Conservation (phyloP, 805 yeast genomes). For the Saturnispora quitensis region DNA sequence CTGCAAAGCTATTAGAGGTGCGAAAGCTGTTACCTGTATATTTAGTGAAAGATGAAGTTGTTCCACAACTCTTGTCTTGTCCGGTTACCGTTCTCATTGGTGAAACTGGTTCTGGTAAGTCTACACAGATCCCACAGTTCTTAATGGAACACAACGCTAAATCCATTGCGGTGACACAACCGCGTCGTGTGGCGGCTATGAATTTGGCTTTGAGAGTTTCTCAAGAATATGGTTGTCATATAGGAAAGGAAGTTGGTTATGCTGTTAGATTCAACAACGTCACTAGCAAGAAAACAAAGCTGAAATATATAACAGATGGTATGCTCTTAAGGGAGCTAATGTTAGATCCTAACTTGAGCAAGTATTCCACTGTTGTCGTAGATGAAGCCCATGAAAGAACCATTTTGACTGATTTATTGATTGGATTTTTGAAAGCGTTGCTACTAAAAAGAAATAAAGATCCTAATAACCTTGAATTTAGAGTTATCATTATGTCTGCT, state of each 20-base stretch:
- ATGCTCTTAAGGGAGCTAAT: conserved; percentile 88
- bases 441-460: conserved; percentile 39
- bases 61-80: conserved; percentile 43
- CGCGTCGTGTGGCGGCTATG: conserved; percentile 96
- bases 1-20: conserved; percentile 36
- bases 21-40: conserved; percentile 67
- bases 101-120: conserved; percentile 97
- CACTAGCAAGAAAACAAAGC: conserved; percentile 43
- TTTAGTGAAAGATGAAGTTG: conserved; percentile 55
- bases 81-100: conserved; percentile 81
- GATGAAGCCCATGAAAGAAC: conserved; percentile 99
- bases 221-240: conserved; percentile 66
- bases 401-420: conserved; percentile 75
- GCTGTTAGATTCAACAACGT: conserved; percentile 86
- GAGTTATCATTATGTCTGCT: conserved; percentile 88
- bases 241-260: conserved; percentile 85
- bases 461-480: conserved; percentile 32
- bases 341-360: conserved; percentile 54
- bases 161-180: conserved; percentile 84
- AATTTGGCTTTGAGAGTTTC: conserved; percentile 89
- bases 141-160: conserved; percentile 46
- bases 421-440: conserved; percentile 79
- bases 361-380: conserved; percentile 68
- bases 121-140: conserved; percentile 94
- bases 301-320: conserved; percentile 93